These are phyloP conservation scores for Pseudogymnoascus sp. DNA, from an alignment of 2,329 filamentous ascomycete species.

Conservation along the genomic window DNA sequence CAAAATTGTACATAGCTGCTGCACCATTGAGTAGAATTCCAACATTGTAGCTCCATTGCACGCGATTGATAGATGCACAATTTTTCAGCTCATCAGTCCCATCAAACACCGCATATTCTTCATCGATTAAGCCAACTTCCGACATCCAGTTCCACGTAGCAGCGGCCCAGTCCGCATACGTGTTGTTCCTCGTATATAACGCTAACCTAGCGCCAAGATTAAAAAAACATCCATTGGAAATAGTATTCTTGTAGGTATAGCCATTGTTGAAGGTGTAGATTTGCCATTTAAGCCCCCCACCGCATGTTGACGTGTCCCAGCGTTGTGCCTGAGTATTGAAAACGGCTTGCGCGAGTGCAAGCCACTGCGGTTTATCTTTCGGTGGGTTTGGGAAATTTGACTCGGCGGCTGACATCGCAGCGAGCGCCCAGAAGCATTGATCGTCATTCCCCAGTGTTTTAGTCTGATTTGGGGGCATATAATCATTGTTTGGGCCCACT, in stretches of 20 bases:
- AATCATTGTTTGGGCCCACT: constrained; percentile 64
- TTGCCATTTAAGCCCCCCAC: constrained; percentile 77
- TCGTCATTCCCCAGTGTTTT: constrained; percentile 66
- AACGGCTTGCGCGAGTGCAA: constrained; percentile 67
- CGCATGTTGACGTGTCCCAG: constrained; percentile 63
- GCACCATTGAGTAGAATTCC: constrained; percentile 60
- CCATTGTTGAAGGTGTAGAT: constrained; percentile 78
- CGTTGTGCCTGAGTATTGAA: constrained; percentile 72
- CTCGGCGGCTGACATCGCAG: constrained; percentile 65
- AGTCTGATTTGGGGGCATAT: constrained; percentile 69
- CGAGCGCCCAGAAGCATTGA: constrained; percentile 67
- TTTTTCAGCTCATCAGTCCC: constrained; percentile 51
- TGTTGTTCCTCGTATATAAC: constrained; percentile 67
- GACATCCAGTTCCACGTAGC: constrained; percentile 65
- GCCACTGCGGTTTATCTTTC: constrained; percentile 53
- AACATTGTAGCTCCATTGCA: constrained; percentile 65
- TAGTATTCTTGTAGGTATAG: constrained; percentile 68
- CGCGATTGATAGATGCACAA: constrained; percentile 50
- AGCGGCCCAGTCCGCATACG: constrained; percentile 72
- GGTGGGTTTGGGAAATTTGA: constrained; percentile 55
- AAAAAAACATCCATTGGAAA: constrained; percentile 57
- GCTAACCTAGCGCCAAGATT: constrained; percentile 61
- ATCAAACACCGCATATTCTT: constrained; percentile 55
- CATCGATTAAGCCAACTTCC: constrained; percentile 49
- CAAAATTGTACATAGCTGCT: constrained; percentile 63